Evolutionary conservation across 2,329 filamentous ascomycete genomes (phyloP).

Genomic region (Rutstroemia sp.): DNA sequence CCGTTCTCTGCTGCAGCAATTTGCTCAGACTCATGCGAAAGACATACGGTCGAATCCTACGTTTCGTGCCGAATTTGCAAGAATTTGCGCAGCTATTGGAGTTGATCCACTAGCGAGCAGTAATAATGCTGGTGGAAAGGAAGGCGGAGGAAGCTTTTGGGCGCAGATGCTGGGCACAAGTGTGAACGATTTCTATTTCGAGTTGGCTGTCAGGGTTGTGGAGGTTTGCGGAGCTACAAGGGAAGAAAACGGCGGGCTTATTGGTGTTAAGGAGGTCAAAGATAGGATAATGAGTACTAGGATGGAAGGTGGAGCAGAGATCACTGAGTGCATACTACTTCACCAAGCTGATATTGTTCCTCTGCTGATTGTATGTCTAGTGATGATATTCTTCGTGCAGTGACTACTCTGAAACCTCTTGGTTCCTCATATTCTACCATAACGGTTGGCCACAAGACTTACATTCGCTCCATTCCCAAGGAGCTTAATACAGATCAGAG

Average conservation of each 20-base stretch:
- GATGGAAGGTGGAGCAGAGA: conserved; percentile 66
- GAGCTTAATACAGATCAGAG: conserved; percentile 94
- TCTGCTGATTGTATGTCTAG: conserved; percentile 31
- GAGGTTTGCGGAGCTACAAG: conserved; percentile 84
- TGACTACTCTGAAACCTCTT: conserved; percentile 78
- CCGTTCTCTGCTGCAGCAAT: conserved; percentile 89
- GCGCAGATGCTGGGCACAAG: conserved; percentile 83
- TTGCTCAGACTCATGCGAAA: conserved; percentile 87
- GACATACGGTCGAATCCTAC: conserved; percentile 93
- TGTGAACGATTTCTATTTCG: conserved; percentile 98
- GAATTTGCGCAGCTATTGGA: conserved; percentile 96
- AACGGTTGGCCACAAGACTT: conserved; percentile 73
- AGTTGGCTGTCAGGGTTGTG: conserved; percentile 89
- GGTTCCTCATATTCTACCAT: conserved; percentile 83
- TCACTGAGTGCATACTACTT: conserved; percentile 59
- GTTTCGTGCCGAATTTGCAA: conserved; percentile 94
- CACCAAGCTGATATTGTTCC: neutral
- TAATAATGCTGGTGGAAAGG: conserved; percentile 42
- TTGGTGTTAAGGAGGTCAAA: conserved; percentile 73
- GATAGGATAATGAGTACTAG: conserved; percentile 66
- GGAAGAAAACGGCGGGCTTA: conserved; percentile 85
- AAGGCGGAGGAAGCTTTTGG: conserved; percentile 67
- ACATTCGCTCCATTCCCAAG: conserved; percentile 88
- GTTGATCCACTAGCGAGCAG: conserved; percentile 84
- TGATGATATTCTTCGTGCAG: conserved; percentile 85